Base-by-base conservation (phyloP, 2,329 filamentous ascomycete species). In the Colletotrichum sp. region DNA sequence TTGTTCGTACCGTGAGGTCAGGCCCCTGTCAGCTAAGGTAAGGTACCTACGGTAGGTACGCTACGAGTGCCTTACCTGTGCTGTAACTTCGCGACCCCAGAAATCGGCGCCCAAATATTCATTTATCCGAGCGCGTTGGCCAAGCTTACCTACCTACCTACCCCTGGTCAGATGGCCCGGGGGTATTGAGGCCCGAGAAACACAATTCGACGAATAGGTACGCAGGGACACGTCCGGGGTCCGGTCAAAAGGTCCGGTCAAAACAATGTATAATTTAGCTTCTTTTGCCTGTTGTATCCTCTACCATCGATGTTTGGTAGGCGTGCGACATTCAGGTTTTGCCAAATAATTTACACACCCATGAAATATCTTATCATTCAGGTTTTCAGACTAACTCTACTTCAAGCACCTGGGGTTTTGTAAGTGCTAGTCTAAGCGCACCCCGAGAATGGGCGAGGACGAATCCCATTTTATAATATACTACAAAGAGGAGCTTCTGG, bases 111-210 rank as follows among this genome's bases (percentile, higher is more conserved):
- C 48, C 58, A 74, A n/a, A 74, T 74, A 74, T 71, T 74, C 72
- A 71, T 52, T 65, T 74, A 74, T 48, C 72, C 72, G 67, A n/a
- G 72, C 72, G 34, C 58, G 24, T 65, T 34, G 60, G 26, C 30
- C 8, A 32, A 26, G 32, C 60, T 28, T 13, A 16, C 26, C 13
- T n/a, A 15, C 26, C 13, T n/a, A 15, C 16, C 13, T 32, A 63
- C 57, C 18, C 30, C 66, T 55, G 64, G 12, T 43, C 15, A n/a
- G 16, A 66, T 16, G 24, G 36, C 63, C 34, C 26, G 38, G 38
- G 38, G 38, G 18, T n/a, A n/a, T 66, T 28, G 10, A 48, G 21
- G 34, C 36, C 36, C 15, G 24, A 48, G 63, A 15, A 43, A n/a
- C 36, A 28, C 38, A 48, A 48, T 48, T 48, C 38, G 38, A n/a